Evolutionary conservation across 2,329 filamentous ascomycete genomes (phyloP).

Genomic region (Ceratocystis cacaofunesta): DNA sequence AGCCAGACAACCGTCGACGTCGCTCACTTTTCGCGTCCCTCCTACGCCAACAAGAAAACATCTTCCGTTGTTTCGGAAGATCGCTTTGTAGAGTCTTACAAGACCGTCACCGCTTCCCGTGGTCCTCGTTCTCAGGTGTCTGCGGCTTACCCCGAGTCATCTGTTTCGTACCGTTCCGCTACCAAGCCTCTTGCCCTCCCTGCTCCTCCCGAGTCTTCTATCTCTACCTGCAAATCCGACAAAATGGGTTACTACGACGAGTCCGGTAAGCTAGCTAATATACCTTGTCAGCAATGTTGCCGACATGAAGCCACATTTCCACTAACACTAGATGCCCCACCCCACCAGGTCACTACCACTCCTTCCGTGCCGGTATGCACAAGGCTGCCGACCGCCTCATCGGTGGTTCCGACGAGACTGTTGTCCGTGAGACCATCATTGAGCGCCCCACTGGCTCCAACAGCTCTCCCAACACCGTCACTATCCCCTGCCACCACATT

Average conservation of each 20-base stretch:
- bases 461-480: slow-evolving; percentile 63
- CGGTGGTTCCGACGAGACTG: slow-evolving; percentile 29
- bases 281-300: neutral
- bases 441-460: slow-evolving; percentile 22
- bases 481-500: slow-evolving; percentile 98
- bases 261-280: slow-evolving; percentile 35
- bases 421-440: slow-evolving; percentile 32
- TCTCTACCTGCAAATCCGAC: neutral
- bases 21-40: slow-evolving; percentile 5
- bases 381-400: slow-evolving; percentile 42
- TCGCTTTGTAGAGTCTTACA: slow-evolving; percentile 19
- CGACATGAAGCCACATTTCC: neutral
- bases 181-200: slow-evolving; percentile 18
- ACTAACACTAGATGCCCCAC: slow-evolving; percentile 8
- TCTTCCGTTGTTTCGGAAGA: slow-evolving; percentile 15
- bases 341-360: slow-evolving; percentile 40
- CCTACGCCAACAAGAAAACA: slow-evolving; percentile 9
- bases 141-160: slow-evolving; percentile 14
- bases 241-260: slow-evolving; percentile 55
- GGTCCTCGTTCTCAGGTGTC: slow-evolving; percentile 14
- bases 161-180: slow-evolving; percentile 10
- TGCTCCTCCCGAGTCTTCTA: slow-evolving; percentile 21
- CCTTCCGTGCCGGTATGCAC: slow-evolving; percentile 40
- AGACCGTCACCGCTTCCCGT: slow-evolving; percentile 24
- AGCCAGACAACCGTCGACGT: slow-evolving; percentile 31